These are phyloP conservation scores for Lachnellula willkommii DNA, from an alignment of 2,329 filamentous ascomycete genomes.

Conservation along the genomic window DNA sequence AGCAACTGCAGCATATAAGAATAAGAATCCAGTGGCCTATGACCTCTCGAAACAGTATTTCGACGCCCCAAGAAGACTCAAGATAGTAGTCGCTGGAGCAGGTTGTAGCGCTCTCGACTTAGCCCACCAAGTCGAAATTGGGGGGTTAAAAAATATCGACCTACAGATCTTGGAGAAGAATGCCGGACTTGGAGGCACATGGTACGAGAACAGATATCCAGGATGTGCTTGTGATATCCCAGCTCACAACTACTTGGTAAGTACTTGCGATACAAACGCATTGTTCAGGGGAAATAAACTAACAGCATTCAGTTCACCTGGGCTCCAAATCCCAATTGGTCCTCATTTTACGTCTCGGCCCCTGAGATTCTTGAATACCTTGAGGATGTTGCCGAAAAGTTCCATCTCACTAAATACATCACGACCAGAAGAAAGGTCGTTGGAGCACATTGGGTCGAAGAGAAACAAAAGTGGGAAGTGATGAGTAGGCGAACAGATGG, in stretches of 20 bases:
- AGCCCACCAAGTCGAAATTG: too few species aligned
- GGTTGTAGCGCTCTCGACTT: too few species aligned
- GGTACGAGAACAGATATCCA: conserved; percentile 21
- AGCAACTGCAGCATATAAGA: too few species aligned
- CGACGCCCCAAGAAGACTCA: too few species aligned
- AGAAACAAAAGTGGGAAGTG: conserved; percentile 6
- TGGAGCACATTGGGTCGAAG: conserved; percentile 6
- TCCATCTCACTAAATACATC: conserved; percentile 4
- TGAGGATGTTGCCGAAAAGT: conserved; percentile 10
- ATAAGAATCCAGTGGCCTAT: too few species aligned
- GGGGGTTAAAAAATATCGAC: too few species aligned
- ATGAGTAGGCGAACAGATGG: conserved; percentile 4
- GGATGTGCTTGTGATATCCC: conserved; percentile 16
- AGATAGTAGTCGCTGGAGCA: too few species aligned
- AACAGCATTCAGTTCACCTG: conserved; percentile 3
- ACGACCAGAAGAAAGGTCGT: conserved; percentile 5
- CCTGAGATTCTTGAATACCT: conserved; percentile 17
- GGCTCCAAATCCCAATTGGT: conserved; percentile 13
- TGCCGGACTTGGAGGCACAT: conserved; percentile 2
- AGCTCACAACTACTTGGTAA: conserved; percentile 8
- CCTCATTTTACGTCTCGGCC: conserved; percentile 12
- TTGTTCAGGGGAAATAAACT: too few species aligned
- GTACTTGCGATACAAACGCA: too few species aligned
- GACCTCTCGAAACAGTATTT: too few species aligned
- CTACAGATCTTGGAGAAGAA: background rate